Percentiles rank a stretch among this genome's conserved stretches.
Evolutionary conservation across 2,329 filamentous ascomycete species (phyloP).

Genomic region (Xylaria hypoxylon): DNA sequence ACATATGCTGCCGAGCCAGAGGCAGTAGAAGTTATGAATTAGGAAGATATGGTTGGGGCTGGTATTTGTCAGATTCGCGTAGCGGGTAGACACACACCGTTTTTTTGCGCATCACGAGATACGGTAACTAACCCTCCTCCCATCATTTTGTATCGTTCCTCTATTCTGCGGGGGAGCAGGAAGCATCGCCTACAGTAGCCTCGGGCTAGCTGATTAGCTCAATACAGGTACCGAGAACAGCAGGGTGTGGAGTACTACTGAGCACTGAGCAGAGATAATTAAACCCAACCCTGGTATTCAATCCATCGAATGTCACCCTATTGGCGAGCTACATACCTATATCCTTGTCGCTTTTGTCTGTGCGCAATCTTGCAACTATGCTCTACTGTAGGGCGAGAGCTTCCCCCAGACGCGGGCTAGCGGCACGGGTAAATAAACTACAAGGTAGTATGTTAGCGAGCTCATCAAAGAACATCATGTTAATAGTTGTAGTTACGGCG

Average conservation of each 20-base stretch:
- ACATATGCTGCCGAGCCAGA: background rate
- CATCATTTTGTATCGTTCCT: constrained; percentile 2
- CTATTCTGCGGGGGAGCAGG: constrained; percentile 1
- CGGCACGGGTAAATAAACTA: background rate
- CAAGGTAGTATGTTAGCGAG: no score
- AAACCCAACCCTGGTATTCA: constrained; percentile 7
- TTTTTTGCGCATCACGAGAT: constrained; percentile 10
- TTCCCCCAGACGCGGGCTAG: constrained; percentile 18
- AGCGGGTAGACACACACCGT: background rate
- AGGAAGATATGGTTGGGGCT: constrained; percentile 1
- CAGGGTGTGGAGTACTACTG: background rate
- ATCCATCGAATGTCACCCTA: constrained; percentile 23
- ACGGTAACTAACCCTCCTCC: background rate
- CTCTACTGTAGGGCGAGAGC: constrained; percentile 19
- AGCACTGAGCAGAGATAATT: background rate
- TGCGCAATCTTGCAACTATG: constrained; percentile 12
- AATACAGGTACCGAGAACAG: background rate
- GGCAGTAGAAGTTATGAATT: background rate
- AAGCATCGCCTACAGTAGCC: background rate
- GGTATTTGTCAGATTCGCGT: constrained; percentile 18
- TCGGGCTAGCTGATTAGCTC: background rate
- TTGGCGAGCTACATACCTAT: constrained; percentile 5
- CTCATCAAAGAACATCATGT: constrained; percentile 1
- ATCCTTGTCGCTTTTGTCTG: constrained; percentile 25
- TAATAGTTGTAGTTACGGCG: constrained; percentile 3